Base-by-base conservation (phyloP, 179 eudicot species). In the Gypsophila paniculata region DNA sequence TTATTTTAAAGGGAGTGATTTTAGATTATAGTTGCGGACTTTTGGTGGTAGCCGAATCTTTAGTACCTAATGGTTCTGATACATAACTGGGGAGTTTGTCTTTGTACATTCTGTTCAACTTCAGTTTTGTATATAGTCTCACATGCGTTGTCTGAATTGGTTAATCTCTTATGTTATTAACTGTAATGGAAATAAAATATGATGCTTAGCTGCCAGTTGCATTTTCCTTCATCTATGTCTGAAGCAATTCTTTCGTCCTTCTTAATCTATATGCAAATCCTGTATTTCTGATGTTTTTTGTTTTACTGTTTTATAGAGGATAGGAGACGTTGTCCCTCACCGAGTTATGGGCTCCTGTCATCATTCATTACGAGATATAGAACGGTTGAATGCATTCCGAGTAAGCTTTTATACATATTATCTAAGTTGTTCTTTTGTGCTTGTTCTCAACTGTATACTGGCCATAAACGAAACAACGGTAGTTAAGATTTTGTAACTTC, bases 311-410 rank as follows among this genome's bases (percentile, higher is more conserved):
- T 73, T 61, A 15, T 65, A 87, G 96, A 82, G 86, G 80, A 79
- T 80, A 36, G 84, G 80, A 79, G 87, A 82, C 71, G 85, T 92
- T 22, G 82, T 95, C 79, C 69, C 87, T 36, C 99, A 95, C 85
- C 80, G 77, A 54, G 80, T 88, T 55, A 81, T 53, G 76, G 85
- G 96, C 71, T 84, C 96, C 53, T 79, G 83, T 75, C 94, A 77
- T 82, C 99, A 95, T 78, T 76, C 93, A 71, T 75, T 81, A 61
- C 82, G 82, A 74, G 81, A 82, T 76, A 86, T 95, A 64, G 88
- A 76, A 65, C 82, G 86, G 21, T 67, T 88, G 81, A 91, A 90
- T 81, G 74, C 81, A 67, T 72, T 77, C 78, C 87, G 87, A 63
- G 97, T 95, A 82, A 84, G 74, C 75, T 68, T 70, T 58, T 65